phyloP scores from a whole-genome alignment of 2,329 filamentous ascomycete genomes.

The Fusarium keratoplasticum region DNA sequence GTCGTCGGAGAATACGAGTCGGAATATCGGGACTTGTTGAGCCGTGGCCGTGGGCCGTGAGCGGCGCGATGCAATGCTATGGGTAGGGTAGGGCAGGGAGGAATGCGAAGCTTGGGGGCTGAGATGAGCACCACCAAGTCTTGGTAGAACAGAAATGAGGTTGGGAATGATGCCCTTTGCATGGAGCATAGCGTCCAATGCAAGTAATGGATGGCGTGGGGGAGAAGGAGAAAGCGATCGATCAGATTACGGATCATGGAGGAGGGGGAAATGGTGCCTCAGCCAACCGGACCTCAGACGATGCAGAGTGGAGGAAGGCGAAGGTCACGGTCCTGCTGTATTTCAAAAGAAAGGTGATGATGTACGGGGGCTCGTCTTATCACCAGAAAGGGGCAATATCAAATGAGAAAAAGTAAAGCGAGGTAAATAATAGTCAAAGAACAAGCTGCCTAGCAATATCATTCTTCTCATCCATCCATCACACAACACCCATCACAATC shows the following conservation, averaged over 20 bases:
- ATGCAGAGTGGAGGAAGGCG: not conserved
- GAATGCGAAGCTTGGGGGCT: slow-evolving; percentile 2
- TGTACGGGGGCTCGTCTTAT: not conserved
- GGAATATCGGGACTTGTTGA: slow-evolving; percentile 1
- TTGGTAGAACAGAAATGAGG: not conserved
- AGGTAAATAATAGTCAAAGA: not conserved
- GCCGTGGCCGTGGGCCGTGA: not conserved
- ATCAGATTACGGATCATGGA: slow-evolving; percentile 9
- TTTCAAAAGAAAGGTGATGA: not conserved
- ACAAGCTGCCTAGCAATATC: not conserved
- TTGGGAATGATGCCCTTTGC: not conserved
- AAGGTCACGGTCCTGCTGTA: not conserved
- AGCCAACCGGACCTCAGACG: not conserved
- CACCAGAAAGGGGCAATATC: not conserved
- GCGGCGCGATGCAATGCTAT: not conserved
- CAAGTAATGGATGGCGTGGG: slow-evolving; percentile 4
- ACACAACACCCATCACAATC: not conserved
- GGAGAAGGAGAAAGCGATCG: not conserved
- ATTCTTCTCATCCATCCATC: not conserved
- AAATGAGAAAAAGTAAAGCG: not conserved
- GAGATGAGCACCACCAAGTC: not conserved
- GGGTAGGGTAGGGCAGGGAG: not conserved
- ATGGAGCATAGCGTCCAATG: not conserved
- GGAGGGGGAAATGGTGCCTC: not conserved
- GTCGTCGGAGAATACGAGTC: slow-evolving; percentile 3